Percentiles rank a stretch among this genome's conserved stretches.
Conservation (phyloP, 176 grass and related monocot species). For the Miscanthus lutarioriparius region DNA sequence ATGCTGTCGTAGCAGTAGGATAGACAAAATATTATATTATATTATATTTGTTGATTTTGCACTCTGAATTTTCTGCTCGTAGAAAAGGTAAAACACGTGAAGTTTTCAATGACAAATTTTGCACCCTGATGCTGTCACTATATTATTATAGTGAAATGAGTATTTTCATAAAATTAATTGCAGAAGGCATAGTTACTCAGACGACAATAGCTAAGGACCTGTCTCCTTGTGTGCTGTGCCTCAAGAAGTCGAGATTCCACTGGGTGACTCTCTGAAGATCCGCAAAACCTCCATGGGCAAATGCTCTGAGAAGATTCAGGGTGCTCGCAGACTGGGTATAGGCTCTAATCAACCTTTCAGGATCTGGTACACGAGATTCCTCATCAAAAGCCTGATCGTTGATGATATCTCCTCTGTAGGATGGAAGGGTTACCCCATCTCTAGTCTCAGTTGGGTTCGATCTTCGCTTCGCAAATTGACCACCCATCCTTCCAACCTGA, state of each 20-base stretch:
- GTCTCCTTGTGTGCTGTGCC: conserved; percentile 43
- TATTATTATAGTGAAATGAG: neutral
- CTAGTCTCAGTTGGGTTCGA: conserved; percentile 40
- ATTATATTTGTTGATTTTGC: neutral
- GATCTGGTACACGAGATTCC: conserved; percentile 49
- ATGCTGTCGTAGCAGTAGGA: neutral
- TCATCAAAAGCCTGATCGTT: conserved; percentile 48
- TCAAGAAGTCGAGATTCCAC: conserved; percentile 55
- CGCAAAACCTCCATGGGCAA: conserved; percentile 45
- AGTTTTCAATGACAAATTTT: conserved; percentile 12
- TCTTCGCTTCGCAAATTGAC: conserved; percentile 62
- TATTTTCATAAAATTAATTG: conserved; percentile 7
- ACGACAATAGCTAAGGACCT: conserved; percentile 21
- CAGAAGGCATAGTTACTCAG: neutral
- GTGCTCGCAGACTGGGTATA: conserved; percentile 54
- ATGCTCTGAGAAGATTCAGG: conserved; percentile 54
- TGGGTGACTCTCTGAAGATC: conserved; percentile 48
- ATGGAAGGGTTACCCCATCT: conserved; percentile 50
- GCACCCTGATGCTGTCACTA: too few species aligned
- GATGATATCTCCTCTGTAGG: conserved; percentile 57
- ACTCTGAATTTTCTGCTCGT: neutral
- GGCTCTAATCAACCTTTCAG: conserved; percentile 43
- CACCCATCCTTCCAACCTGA: conserved; percentile 63
- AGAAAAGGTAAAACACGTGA: neutral
- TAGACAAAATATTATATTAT: neutral